Evolutionary conservation across 129 eudicot species (phyloP).

Genomic region (Ambrosia trifida): DNA sequence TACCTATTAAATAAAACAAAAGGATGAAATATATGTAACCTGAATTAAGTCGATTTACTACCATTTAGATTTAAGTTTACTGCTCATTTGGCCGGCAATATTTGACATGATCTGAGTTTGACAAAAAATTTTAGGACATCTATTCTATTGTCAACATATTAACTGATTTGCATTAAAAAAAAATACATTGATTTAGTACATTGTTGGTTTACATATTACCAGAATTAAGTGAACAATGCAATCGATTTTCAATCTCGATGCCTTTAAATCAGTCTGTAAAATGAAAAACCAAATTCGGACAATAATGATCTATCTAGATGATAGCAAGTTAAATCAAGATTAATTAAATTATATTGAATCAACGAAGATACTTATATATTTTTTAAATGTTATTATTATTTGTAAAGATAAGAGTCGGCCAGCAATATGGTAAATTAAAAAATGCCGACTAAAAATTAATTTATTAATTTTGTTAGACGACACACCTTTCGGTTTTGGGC

Average conservation of each 20-base stretch:
- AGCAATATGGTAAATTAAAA: constrained; percentile 5
- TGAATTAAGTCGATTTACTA: no score
- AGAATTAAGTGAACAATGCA: background rate
- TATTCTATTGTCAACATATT: background rate
- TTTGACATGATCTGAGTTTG: background rate
- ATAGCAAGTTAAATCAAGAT: background rate
- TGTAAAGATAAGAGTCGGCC: background rate
- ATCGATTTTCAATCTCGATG: background rate
- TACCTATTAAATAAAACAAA: no score
- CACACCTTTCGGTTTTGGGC: constrained; percentile 13
- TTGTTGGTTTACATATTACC: background rate
- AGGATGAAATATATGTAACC: no score
- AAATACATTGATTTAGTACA: no score
- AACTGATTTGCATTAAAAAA: background rate
- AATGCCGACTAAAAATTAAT: constrained; percentile 24
- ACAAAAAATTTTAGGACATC: background rate
- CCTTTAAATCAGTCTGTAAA: background rate
- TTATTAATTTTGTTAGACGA: constrained; percentile 11
- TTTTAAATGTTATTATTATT: background rate
- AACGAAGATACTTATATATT: background rate
- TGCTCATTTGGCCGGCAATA: no score
- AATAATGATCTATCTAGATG: no score
- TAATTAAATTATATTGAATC: background rate
- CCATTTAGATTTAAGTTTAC: no score
- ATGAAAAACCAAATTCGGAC: background rate